Base-by-base conservation (phyloP, 2,329 filamentous ascomycete species). In the Sclerotiophoma versabilis region DNA sequence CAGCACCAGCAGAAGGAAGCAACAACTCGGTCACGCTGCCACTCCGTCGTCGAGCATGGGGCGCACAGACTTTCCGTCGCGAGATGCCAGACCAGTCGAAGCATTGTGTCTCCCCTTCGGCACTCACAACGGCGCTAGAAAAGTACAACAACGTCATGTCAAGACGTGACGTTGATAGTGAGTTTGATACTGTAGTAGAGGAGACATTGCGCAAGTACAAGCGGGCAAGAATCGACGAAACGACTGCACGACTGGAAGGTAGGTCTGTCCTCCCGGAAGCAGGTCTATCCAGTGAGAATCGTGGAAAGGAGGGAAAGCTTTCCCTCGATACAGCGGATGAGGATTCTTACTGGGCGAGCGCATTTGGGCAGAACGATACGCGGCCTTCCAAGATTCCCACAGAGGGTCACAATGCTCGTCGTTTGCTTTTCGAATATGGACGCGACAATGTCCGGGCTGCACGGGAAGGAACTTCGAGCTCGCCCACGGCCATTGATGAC, bases 51-150 rank as follows among this genome's bases (percentile, higher is more conserved):
- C 23, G 29, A 14, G 8, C n/a, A 6, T 30, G 23, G 11, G 15
- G n/a, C 25, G 17, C 30, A 4, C 25, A 42, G 5, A 5, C 38
- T 9, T 12, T n/a, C 15, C 32, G 26, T 19, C 38, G 27, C 22
- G n/a, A 12, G 4, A 27, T 54, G n/a, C 51, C 51, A 15, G 29
- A 54, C 19, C 17, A 9, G 12, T 54, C 45, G 1, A 34, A 49
- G 23, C 45, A 54, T 27, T 30, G 39, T 36, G 45, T 45, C 26
- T 49, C 39, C 23, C 39, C 51, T 25, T 30, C 27, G 8, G 51
- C 39, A 6, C 42, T 54, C 10, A 23, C 51, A 8, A 23, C 33
- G 3, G 45, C 51, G 11, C 51, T 54, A 7, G 27, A 32, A 5
- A 46, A 19, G 12, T 30, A 36, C 19, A 19, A 19, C n/a, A n/a